A percentile compares a stretch with the other conserved stretches of the same genome.
Evolutionary conservation across 441 rosid species (phyloP).

Genomic region (Melastoma candidum): DNA sequence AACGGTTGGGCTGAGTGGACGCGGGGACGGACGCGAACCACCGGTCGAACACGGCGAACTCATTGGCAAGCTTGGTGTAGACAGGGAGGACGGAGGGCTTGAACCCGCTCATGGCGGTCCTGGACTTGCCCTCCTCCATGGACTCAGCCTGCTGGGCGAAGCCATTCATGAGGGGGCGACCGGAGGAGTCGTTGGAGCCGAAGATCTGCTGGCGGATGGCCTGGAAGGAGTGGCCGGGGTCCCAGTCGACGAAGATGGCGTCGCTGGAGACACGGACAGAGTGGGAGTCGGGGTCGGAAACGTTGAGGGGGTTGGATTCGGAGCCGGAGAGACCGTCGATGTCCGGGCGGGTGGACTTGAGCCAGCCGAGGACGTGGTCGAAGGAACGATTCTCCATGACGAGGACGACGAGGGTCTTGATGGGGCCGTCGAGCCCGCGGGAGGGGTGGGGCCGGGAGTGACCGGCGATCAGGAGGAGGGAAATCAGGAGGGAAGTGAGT

Average conservation of each 20-base stretch:
- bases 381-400: constrained; percentile 99
- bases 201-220: constrained; percentile 90
- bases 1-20: constrained; percentile 93
- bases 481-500: constrained; percentile 22
- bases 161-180: constrained; percentile 72
- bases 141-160: constrained; percentile 75
- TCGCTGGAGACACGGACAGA: constrained; percentile 56
- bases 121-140: constrained; percentile 50
- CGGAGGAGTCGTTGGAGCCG: constrained; percentile 47
- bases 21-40: constrained; percentile 98
- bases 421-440: constrained; percentile 63
- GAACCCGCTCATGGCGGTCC: constrained; percentile 84
- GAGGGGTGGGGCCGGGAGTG: constrained; percentile 29
- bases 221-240: constrained; percentile 94
- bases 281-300: constrained; percentile 45
- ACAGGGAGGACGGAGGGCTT: constrained; percentile 53
- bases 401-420: constrained; percentile 73
- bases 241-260: constrained; percentile 73
- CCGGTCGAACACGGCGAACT: constrained; percentile 78
- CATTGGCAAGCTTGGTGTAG: constrained; percentile 67
- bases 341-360: constrained; percentile 72
- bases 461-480: constrained; percentile 40
- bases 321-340: constrained; percentile 74
- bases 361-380: constrained; percentile 93
- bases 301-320: constrained; percentile 54